Evolutionary conservation across 371 early-diverging fungal species (phyloP).

Genomic region (Rhizopus stolonifer): DNA sequence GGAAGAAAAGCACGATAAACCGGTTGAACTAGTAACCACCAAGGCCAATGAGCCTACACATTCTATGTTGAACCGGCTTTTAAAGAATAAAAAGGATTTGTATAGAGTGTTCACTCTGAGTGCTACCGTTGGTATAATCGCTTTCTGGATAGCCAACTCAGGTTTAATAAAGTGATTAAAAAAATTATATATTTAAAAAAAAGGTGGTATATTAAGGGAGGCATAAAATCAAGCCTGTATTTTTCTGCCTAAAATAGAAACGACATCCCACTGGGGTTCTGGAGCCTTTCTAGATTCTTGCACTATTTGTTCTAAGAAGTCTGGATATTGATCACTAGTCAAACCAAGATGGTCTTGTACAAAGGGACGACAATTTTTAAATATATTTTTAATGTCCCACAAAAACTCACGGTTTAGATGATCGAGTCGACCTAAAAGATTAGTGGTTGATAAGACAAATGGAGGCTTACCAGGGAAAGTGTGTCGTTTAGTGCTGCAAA

Average conservation of each 20-base stretch:
- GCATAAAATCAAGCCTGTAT: neutral
- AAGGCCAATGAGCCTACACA: neutral
- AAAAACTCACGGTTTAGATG: constrained; percentile 22
- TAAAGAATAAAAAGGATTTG: constrained; percentile 17
- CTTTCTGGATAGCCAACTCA: constrained; percentile 37
- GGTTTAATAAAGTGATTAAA: constrained; percentile 39
- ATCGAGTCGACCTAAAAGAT: constrained; percentile 14
- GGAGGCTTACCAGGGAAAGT: constrained; percentile 11
- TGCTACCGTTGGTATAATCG: constrained; percentile 39
- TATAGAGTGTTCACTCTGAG: constrained; percentile 36
- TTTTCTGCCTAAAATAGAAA: constrained; percentile 18
- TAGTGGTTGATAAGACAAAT: too few species aligned
- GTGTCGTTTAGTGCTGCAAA: constrained; percentile 20
- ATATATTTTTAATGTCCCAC: constrained; percentile 21
- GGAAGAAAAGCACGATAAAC: constrained; percentile 20
- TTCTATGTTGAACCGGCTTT: constrained; percentile 10
- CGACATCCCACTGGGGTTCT: constrained; percentile 16
- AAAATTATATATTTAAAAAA: too few species aligned
- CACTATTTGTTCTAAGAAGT: constrained; percentile 13
- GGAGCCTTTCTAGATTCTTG: constrained; percentile 18
- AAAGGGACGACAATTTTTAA: constrained; percentile 20
- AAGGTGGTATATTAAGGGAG: too few species aligned
- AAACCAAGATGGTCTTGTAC: constrained; percentile 14
- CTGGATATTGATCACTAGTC: constrained; percentile 17
- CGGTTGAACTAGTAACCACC: constrained; percentile 7